phyloP scores from a whole-genome alignment of 768 basidiomycete genomes.

The Rhizopogon sp. region DNA sequence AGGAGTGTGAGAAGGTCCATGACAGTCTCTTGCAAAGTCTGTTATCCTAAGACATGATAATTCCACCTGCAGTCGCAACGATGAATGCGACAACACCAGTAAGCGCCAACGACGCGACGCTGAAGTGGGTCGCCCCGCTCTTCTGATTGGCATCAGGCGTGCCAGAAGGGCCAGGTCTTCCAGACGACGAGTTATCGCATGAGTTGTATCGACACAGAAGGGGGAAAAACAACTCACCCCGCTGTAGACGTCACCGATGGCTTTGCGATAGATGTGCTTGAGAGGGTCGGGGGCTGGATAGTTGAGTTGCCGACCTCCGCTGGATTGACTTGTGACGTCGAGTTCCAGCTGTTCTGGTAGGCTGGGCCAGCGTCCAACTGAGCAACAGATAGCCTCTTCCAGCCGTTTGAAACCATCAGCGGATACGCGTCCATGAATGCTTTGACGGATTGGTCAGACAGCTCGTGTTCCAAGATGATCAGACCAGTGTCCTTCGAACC shows the following conservation, averaged over 20 bases:
- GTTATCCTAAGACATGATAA: slow-evolving; percentile 13
- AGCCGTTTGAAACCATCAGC: slow-evolving; percentile 59
- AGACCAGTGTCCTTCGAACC: slow-evolving; percentile 77
- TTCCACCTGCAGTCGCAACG: slow-evolving; percentile 17
- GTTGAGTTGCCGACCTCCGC: slow-evolving; percentile 16
- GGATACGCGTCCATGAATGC: slow-evolving; percentile 68
- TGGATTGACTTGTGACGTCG: slow-evolving; percentile 21
- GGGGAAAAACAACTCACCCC: slow-evolving; percentile 4
- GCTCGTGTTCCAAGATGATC: slow-evolving; percentile 82
- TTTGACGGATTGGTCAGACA: slow-evolving; percentile 50
- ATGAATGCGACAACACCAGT: slow-evolving; percentile 18
- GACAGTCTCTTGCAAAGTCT: slow-evolving; percentile 2
- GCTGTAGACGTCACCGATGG: not conserved
- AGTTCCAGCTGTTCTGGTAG: slow-evolving; percentile 44
- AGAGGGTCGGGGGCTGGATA: slow-evolving; percentile 8
- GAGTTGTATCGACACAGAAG: not conserved
- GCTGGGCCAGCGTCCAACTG: slow-evolving; percentile 32
- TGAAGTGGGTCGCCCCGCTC: slow-evolving; percentile 25
- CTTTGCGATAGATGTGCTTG: not conserved
- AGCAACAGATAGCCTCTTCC: slow-evolving; percentile 61
- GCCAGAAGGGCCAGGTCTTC: slow-evolving; percentile 10
- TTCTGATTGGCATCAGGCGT: slow-evolving; percentile 28
- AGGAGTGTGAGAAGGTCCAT: not conserved
- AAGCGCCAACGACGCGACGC: slow-evolving; percentile 15
- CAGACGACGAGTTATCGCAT: slow-evolving; percentile 4